Conservation (phyloP, 257 asterid genomes). For the Scutellaria baicalensis region DNA sequence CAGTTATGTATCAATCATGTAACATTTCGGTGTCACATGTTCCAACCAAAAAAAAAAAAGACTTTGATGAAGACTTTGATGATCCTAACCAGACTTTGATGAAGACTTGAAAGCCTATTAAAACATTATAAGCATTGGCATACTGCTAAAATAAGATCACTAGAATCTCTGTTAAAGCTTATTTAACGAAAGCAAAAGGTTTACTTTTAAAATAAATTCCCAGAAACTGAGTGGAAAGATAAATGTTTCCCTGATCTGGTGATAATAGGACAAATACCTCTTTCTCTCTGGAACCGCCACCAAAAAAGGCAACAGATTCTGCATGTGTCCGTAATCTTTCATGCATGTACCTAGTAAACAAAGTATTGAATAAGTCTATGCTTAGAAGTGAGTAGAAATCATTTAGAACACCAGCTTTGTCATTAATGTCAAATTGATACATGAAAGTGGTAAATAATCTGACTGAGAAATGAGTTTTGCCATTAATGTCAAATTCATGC, state of each 20-base stretch:
- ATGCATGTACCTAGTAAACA: constrained; percentile 83
- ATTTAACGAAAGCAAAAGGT: background rate
- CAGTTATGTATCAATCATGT: constrained; percentile 5
- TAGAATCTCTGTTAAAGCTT: background rate
- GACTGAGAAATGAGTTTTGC: background rate
- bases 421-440: constrained; percentile 4
- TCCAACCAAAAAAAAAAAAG: background rate
- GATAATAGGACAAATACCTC: constrained; percentile 48
- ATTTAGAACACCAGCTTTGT: background rate
- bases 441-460: background rate
- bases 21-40: background rate
- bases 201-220: background rate
- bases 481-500: background rate
- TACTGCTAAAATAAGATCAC: background rate
- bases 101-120: background rate
- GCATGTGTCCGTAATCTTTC: constrained; percentile 99
- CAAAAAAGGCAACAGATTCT: constrained; percentile 98
- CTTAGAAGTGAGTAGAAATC: constrained; percentile 3
- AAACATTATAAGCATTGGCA: background rate
- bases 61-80: background rate
- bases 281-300: constrained; percentile 97
- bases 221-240: background rate
- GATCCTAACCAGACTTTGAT: background rate
- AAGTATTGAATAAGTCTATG: constrained; percentile 9
- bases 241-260: background rate